Base-by-base conservation (phyloP, 495 filamentous ascomycete genomes). In the Eremomyces bilateralis region DNA sequence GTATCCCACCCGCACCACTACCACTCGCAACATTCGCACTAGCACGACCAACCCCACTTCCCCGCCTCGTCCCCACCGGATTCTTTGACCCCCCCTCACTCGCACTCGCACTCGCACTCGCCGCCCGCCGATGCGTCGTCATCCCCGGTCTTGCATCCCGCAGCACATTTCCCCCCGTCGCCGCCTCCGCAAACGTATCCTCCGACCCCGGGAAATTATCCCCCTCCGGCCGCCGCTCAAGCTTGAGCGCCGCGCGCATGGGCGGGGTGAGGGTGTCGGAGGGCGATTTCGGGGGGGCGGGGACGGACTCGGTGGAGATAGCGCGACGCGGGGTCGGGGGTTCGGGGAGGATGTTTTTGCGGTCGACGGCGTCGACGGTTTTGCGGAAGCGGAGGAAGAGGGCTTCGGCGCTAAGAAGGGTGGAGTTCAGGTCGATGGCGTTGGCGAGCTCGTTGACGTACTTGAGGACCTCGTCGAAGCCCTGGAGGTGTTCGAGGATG, bases 381-480 rank as follows among this genome's bases (percentile, higher is more conserved):
- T 81, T 65, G 43, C 84, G 71, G 57, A 94, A 95, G 27, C 80
- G 71, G 33, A 69, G 69, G 61, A 85, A 95, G 16, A 99, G 67
- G 0, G 68, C 65, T 54, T 95, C 88, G 10, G 88, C 88, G 28
- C 82, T 69, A 28, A 88, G 68, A 20, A 93, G 71, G 0, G 81
- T 83, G 1, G 71, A 71, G 27, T 77, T 59, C 3, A 99, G 65
- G 42, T 95, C 85, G 44, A 95, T 95, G 6, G 80, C 91, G 42
- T 76, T 76, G 3, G 79, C 83, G 12, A 97, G 66, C 50, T 97
- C 88, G 53, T 97, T 97, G 45, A 95, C 65, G 47, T 95, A 95
- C 62, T 97, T 97, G 16, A 97, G 55, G 19, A 97, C 83, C 51
- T 95, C 90, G 45, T 97, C 88, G 57, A 97, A 97, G 44, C 82